Evolutionary conservation across 2,329 filamentous ascomycete genomes (phyloP).

Genomic region (Bipolaris zeicola): DNA sequence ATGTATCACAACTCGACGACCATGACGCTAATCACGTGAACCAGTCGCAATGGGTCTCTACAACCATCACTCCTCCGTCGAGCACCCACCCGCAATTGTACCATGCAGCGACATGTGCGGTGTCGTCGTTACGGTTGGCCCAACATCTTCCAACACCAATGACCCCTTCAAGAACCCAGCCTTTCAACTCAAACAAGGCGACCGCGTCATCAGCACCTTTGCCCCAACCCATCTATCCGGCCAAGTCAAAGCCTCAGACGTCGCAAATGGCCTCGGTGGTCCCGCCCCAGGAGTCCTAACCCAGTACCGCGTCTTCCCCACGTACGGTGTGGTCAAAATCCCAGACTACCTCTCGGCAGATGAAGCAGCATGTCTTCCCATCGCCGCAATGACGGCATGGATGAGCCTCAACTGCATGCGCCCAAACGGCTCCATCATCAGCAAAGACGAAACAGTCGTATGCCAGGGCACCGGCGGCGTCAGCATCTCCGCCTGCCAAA

Average conservation of each 20-base stretch:
- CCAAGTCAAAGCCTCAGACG: conserved; percentile 62
- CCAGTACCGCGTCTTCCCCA: conserved; percentile 65
- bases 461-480: conserved; percentile 55
- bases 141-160: conserved; percentile 44
- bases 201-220: conserved; percentile 72
- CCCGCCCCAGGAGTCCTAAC: conserved; percentile 64
- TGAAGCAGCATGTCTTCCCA: conserved; percentile 65
- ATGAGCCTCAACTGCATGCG: conserved; percentile 68
- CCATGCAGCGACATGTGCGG: conserved; percentile 76
- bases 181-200: conserved; percentile 52
- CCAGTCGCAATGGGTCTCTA: conserved; percentile 69
- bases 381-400: conserved; percentile 68
- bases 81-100: conserved; percentile 55
- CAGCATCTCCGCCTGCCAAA: conserved; percentile 49
- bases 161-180: conserved; percentile 54
- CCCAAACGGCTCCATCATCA: conserved; percentile 40
- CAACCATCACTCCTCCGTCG: conserved; percentile 65
- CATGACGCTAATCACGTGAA: conserved; percentile 13
- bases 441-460: conserved; percentile 46
- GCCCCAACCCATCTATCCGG: conserved; percentile 62
- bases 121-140: conserved; percentile 58
- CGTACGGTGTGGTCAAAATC: conserved; percentile 60
- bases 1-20: not conserved
- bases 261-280: conserved; percentile 64
- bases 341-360: conserved; percentile 64